These are phyloP conservation scores for Rhazya stricta DNA, from an alignment of 257 asterid genomes.

Conservation along the genomic window DNA sequence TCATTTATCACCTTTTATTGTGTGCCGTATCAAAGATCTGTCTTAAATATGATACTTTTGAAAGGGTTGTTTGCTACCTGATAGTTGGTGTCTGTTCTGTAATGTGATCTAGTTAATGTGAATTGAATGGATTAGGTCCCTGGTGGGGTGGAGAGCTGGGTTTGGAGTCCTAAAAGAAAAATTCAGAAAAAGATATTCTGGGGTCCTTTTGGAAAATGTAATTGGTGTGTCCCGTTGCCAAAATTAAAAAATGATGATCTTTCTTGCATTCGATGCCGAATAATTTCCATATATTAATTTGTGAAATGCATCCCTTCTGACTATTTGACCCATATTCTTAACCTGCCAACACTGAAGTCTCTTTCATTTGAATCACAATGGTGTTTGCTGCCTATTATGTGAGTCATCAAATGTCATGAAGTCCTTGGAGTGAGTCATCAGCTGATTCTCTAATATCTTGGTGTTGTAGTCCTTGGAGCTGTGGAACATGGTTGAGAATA, in stretches of 20 bases:
- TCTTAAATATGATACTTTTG: neutral
- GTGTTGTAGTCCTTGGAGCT: constrained; percentile 72
- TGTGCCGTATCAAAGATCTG: neutral
- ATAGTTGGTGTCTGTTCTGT: neutral
- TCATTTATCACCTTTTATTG: neutral
- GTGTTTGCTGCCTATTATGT: neutral
- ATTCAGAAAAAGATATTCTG: neutral
- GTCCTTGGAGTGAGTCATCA: too few species aligned
- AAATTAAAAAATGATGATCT: neutral
- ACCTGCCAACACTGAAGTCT: neutral
- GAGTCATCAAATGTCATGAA: neutral
- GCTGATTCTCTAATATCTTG: neutral
- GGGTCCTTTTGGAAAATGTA: neutral
- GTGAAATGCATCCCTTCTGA: neutral
- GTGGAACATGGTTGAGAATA: constrained; percentile 90
- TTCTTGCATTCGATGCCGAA: neutral
- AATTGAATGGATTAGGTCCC: neutral
- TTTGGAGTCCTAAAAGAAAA: neutral
- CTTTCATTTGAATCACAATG: neutral
- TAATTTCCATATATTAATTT: neutral
- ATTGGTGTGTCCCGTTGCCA: neutral
- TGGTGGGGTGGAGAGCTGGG: neutral
- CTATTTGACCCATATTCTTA: neutral
- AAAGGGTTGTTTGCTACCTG: neutral
- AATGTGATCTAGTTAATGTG: neutral